phyloP scores from a whole-genome alignment of 1,139 yeast genomes.

The Geotrichum cucujoidarum region DNA sequence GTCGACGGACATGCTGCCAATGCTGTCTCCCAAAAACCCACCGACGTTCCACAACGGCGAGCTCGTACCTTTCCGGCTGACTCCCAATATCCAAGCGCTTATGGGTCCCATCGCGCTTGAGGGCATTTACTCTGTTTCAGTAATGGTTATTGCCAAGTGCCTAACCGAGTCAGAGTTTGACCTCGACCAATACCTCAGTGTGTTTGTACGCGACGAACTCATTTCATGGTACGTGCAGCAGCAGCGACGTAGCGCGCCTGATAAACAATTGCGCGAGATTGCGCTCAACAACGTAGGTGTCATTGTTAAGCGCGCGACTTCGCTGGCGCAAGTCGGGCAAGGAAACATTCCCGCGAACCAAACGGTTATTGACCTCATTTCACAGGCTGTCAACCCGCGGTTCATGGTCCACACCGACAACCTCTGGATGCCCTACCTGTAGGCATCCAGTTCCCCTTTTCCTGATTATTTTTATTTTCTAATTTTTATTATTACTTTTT shows the following conservation, averaged over 20 bases:
- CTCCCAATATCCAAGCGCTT: conserved; percentile 89
- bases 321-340: conserved; percentile 72
- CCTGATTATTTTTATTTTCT: conserved; percentile 4
- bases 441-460: conserved; percentile 19
- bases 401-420: conserved; percentile 90
- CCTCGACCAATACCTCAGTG: conserved; percentile 65
- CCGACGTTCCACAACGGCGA: conserved; percentile 94
- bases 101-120: conserved; percentile 92
- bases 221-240: conserved; percentile 90
- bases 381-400: conserved; percentile 94
- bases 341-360: conserved; percentile 85
- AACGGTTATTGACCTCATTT: conserved; percentile 81
- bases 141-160: conserved; percentile 82
- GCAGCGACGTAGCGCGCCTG: conserved; percentile 58
- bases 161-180: conserved; percentile 88
- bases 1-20: conserved; percentile 94
- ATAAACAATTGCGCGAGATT: conserved; percentile 77
- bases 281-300: conserved; percentile 85
- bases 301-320: conserved; percentile 58
- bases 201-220: conserved; percentile 92
- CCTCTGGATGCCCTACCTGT: conserved; percentile 93
- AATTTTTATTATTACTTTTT: conserved; percentile 1
- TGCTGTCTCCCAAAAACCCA: conserved; percentile 54
- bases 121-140: conserved; percentile 81
- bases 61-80: conserved; percentile 90